Percentiles rank a stretch among this genome's conserved stretches.
Conservation (phyloP, 495 filamentous ascomycete genomes). For the Cudoniella acicularis region DNA sequence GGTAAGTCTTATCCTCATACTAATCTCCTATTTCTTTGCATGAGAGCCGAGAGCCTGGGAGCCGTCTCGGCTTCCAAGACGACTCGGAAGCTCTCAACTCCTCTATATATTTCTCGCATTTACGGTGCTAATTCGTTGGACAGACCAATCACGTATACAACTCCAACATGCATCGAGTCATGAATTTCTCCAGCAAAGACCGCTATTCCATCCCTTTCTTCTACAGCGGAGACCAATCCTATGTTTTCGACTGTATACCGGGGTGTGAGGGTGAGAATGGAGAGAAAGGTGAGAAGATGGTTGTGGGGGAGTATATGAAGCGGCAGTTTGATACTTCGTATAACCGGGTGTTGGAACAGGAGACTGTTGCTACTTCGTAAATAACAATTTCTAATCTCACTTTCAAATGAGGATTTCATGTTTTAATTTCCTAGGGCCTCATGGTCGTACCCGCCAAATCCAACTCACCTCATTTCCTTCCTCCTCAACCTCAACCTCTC, state of each 20-base stretch:
- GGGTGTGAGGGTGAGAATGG: not conserved
- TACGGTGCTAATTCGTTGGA: too few species aligned
- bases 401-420: not conserved
- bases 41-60: too few species aligned
- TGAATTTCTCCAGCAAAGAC: slow-evolving; percentile 36
- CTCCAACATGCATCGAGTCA: slow-evolving; percentile 39
- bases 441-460: not conserved
- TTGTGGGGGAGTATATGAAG: not conserved
- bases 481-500: not conserved
- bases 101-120: too few species aligned
- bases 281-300: not conserved
- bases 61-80: too few species aligned
- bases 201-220: slow-evolving; percentile 40
- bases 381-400: not conserved
- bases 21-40: too few species aligned
- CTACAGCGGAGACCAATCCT: slow-evolving; percentile 14
- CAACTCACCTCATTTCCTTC: not conserved
- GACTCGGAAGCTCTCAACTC: too few species aligned
- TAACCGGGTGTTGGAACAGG: not conserved
- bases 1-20: too few species aligned
- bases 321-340: not conserved
- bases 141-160: slow-evolving; percentile 37
- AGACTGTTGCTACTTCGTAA: not conserved
- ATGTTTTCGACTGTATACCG: not conserved
- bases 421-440: too few species aligned